These are phyloP conservation scores for Hygrocybe punicea DNA, from an alignment of 768 basidiomycete genomes.

Conservation along the genomic window DNA sequence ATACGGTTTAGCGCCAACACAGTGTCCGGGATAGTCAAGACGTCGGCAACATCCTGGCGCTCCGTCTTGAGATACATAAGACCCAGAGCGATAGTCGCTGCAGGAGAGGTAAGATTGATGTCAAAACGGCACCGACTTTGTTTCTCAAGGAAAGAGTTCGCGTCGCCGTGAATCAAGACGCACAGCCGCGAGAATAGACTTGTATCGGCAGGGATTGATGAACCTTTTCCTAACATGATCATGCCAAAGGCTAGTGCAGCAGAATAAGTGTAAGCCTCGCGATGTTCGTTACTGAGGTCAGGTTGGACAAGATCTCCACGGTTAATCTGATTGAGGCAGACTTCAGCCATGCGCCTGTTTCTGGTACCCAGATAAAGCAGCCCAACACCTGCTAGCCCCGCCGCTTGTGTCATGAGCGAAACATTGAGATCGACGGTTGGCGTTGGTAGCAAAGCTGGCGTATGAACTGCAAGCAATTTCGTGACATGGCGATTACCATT, in stretches of 20 bases:
- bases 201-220: constrained; percentile 72
- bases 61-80: constrained; percentile 90
- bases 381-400: constrained; percentile 84
- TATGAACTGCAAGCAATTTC: constrained; percentile 87
- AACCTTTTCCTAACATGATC: constrained; percentile 91
- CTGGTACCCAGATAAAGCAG: constrained; percentile 85
- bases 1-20: constrained; percentile 76
- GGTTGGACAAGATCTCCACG: constrained; percentile 73
- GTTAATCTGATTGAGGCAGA: constrained; percentile 80
- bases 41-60: constrained; percentile 80
- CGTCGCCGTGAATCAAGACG: constrained; percentile 73
- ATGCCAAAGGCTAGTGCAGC: constrained; percentile 91
- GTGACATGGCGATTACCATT: constrained; percentile 84
- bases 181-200: constrained; percentile 64
- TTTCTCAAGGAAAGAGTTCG: constrained; percentile 39
- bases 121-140: constrained; percentile 57
- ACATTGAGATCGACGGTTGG: constrained; percentile 88
- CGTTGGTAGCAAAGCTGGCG: constrained; percentile 85
- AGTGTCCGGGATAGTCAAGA: constrained; percentile 79
- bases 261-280: constrained; percentile 88
- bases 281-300: constrained; percentile 82
- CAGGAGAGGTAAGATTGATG: constrained; percentile 85
- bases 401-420: constrained; percentile 82
- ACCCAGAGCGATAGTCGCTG: constrained; percentile 85
- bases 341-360: constrained; percentile 89